These are phyloP conservation scores for Aspergillus niger DNA, from an alignment of 2,329 filamentous ascomycete genomes.

Conservation along the genomic window DNA sequence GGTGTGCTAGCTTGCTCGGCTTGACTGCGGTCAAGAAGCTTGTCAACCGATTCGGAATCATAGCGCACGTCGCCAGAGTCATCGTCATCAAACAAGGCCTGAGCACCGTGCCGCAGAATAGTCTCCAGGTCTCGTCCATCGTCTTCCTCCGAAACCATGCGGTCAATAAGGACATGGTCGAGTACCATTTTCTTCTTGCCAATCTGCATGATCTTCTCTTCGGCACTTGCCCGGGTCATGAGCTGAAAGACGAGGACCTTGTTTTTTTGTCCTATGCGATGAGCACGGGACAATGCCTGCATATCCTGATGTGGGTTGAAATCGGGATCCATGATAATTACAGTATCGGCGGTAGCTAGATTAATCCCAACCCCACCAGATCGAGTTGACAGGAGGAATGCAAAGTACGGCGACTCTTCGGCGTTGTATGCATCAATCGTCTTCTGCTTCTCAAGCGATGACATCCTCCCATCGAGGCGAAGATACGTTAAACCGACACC, in stretches of 20 bases:
- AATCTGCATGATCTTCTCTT: conserved; percentile 95
- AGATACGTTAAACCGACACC: conserved; percentile 72
- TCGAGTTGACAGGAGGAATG: conserved; percentile 88
- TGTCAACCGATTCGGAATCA: conserved; percentile 79
- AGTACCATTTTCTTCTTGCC: conserved; percentile 95
- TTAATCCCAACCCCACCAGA: conserved; percentile 98
- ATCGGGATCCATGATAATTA: conserved; percentile 95
- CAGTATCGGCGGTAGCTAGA: conserved; percentile 91
- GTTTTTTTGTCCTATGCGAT: conserved; percentile 93
- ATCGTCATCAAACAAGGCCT: conserved; percentile 79
- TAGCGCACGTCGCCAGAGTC: conserved; percentile 73
- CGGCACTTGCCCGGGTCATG: conserved; percentile 82
- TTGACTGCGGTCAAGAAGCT: conserved; percentile 82
- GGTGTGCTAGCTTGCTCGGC: conserved; percentile 70
- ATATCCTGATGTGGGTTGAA: conserved; percentile 99
- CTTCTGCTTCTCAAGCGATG: conserved; percentile 84
- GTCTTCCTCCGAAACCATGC: conserved; percentile 82
- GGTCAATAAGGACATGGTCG: conserved; percentile 91
- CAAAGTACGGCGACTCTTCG: conserved; percentile 78
- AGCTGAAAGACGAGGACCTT: conserved; percentile 95
- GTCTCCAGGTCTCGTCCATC: conserved; percentile 79
- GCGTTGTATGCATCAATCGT: conserved; percentile 93
- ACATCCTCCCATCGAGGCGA: conserved; percentile 82
- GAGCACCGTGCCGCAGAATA: conserved; percentile 83
- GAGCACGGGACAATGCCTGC: conserved; percentile 89